phyloP scores from a whole-genome alignment of 2,329 filamentous ascomycete species.

The Epicoccum nigrum region DNA sequence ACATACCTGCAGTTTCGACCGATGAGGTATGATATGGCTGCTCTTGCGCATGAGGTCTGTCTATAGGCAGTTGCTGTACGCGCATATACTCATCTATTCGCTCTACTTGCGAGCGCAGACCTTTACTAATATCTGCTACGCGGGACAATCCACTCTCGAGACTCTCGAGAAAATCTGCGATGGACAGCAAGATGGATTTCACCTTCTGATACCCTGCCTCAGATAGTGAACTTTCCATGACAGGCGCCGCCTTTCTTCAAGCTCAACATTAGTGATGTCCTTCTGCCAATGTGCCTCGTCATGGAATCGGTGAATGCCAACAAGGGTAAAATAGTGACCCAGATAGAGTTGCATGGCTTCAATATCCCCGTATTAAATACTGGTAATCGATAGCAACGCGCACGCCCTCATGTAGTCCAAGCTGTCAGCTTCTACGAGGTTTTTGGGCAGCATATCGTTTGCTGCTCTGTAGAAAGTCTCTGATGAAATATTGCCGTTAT shows the following conservation, averaged over 20 bases:
- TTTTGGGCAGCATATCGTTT: background rate
- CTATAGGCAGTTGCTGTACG: background rate
- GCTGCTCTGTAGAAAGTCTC: background rate
- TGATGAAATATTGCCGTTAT: background rate
- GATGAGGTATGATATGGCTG: background rate
- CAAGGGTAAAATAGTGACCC: conserved; percentile 58
- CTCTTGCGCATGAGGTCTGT: background rate
- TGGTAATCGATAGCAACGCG: conserved; percentile 57
- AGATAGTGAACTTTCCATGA: background rate
- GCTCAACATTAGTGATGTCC: background rate
- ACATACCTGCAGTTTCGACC: background rate
- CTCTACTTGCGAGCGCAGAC: background rate
- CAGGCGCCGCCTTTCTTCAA: background rate
- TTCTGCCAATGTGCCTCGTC: conserved; percentile 61
- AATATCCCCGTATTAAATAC: conserved; percentile 59
- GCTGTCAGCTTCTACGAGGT: conserved; percentile 29
- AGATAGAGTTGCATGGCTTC: conserved; percentile 58
- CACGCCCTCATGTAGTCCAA: conserved; percentile 55
- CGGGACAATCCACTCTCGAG: background rate
- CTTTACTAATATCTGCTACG: background rate
- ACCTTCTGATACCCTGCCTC: background rate
- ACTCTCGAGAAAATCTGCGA: background rate
- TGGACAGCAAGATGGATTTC: background rate
- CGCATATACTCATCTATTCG: background rate
- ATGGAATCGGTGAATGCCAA: conserved; percentile 58